Conservation (phyloP, 495 filamentous ascomycete genomes). For the Penicillium antarcticum region DNA sequence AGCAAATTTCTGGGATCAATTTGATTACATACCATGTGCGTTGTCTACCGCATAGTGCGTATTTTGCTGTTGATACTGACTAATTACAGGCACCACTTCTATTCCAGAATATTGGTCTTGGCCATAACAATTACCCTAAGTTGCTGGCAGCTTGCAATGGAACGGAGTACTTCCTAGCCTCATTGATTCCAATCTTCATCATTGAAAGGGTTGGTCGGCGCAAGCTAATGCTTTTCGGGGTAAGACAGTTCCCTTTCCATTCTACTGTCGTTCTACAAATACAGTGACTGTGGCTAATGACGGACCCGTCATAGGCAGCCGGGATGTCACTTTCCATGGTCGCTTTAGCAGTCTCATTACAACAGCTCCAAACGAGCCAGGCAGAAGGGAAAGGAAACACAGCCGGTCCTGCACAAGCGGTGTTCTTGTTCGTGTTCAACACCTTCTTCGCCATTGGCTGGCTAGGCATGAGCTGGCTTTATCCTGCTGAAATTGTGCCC, state of each 20-base stretch:
- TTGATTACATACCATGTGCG: slow-evolving; percentile 19
- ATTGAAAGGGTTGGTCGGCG: background rate
- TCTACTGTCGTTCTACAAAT: too few species aligned
- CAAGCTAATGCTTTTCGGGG: background rate
- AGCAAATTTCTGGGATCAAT: slow-evolving; percentile 25
- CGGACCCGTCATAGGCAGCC: too few species aligned
- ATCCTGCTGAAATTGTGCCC: slow-evolving; percentile 66
- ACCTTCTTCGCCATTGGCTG: slow-evolving; percentile 2
- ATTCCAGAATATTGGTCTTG: too few species aligned
- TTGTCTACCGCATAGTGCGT: too few species aligned
- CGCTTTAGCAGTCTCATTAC: background rate
- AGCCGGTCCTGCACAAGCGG: background rate
- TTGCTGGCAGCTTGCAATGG: background rate
- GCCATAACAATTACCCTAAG: too few species aligned
- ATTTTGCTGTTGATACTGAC: too few species aligned
- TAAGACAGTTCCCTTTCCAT: too few species aligned
- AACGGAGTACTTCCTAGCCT: background rate
- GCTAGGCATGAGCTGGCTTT: slow-evolving; percentile 49
- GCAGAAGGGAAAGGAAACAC: too few species aligned
- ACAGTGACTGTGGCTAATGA: too few species aligned
- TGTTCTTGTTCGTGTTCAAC: slow-evolving; percentile 5
- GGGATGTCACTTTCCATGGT: background rate
- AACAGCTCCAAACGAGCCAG: too few species aligned
- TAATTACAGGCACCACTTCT: too few species aligned
- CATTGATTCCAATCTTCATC: background rate